Evolutionary conservation across 2,329 filamentous ascomycete genomes (phyloP), one percentile per base, ranked within the genome.

Genomic region (Lizonia empirigonia): DNA sequence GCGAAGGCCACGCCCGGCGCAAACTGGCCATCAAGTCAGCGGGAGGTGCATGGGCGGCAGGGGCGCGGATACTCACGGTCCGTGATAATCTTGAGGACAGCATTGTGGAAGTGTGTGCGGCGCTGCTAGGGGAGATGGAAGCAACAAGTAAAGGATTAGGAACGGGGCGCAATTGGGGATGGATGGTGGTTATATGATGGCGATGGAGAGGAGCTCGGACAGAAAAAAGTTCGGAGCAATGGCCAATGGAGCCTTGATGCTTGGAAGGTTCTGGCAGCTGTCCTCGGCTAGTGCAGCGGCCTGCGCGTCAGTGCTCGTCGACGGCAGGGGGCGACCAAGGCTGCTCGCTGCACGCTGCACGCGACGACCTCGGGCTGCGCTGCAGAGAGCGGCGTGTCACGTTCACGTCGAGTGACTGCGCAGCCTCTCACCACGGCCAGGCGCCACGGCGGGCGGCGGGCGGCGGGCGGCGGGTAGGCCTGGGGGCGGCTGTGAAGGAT

Each of bases 1-100:
- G 84, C 78, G 70, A 87, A 81, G 63, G 83, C 80, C 75, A 89
- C 86, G 82, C 91, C 85, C 73, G 91, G 90, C 77, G 95, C 84
- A 60, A 74, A 64, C 74, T 75, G 64, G 26, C 30, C 36, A 63
- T 58, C 63, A 63, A 50, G 65, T 72, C 67, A 71, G 68, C 53
- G 44, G 24, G 39, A 13, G 49, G 18, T 36, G 19, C 20, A 13
- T 34, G 18, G 27, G n/a, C 27, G 9, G n/a, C 7, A 2, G 13
- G 29, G 35, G 29, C 29, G 50, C 24, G 36, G 20, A 33, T 27
- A 68, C 73, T 68, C 65, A 76, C 73, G 50, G 68, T 70, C 61
- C 73, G 67, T 65, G 73, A 74, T 68, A 76, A 58, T 60, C 73
- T 73, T 55, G 72, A 73, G 50, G 73, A 73, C 62, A 76, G 57